These are phyloP conservation scores for Chrysochromulina parva DNA, from an alignment of 78 protist species.

Conservation along the genomic window DNA sequence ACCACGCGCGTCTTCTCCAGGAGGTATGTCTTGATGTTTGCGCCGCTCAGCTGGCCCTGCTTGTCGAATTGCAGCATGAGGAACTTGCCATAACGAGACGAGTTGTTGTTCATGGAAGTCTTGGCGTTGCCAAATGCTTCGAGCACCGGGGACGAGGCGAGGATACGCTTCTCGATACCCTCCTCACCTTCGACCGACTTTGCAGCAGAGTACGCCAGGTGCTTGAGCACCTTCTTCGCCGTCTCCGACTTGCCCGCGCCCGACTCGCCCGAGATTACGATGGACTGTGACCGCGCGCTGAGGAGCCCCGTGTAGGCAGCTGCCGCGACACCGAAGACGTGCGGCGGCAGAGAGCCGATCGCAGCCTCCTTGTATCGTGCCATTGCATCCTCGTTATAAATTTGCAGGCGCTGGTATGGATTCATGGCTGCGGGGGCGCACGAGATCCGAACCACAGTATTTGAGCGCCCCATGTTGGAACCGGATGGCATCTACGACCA, in stretches of 20 bases:
- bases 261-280: slow-evolving; percentile 83
- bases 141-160: neutral
- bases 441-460: no score
- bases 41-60: slow-evolving; percentile 33
- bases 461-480: no score
- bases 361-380: neutral
- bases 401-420: neutral
- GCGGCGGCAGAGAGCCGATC: slow-evolving; percentile 47
- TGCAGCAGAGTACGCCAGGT: neutral
- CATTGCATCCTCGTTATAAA: neutral
- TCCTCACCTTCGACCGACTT: neutral
- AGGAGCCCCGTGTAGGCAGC: slow-evolving; percentile 50
- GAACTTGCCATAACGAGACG: slow-evolving; percentile 45
- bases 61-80: neutral
- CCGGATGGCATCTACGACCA: no score
- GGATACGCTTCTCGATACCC: neutral
- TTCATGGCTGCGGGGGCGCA: neutral
- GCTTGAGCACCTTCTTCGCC: slow-evolving; percentile 20
- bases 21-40: slow-evolving; percentile 52
- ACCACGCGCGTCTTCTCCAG: slow-evolving; percentile 86
- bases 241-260: slow-evolving; percentile 61
- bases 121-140: slow-evolving; percentile 41
- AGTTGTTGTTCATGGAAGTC: slow-evolving; percentile 42
- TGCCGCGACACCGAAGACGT: slow-evolving; percentile 71
- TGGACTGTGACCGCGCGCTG: neutral